Evolutionary conservation across 768 basidiomycete genomes (phyloP).

Genomic region (Ramaria sp.): DNA sequence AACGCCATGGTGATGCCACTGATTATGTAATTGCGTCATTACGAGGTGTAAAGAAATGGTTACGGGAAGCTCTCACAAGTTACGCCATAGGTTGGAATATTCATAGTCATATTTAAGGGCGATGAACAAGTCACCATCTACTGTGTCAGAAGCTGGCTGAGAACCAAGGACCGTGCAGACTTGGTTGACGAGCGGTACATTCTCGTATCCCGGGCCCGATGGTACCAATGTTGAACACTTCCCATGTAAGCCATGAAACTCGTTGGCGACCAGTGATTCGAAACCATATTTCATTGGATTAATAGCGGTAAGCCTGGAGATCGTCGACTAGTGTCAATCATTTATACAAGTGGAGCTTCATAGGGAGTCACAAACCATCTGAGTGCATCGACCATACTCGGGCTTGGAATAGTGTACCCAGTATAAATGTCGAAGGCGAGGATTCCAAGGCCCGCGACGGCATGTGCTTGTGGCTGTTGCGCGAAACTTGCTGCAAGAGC

Average conservation of each 20-base stretch:
- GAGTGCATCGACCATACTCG: conserved; percentile 57
- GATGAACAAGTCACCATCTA: conserved; percentile 48
- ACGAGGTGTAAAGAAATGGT: background rate
- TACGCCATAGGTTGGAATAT: conserved; percentile 38
- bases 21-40: background rate
- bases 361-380: conserved; percentile 43
- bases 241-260: conserved; percentile 64
- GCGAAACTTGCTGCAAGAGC: conserved; percentile 53
- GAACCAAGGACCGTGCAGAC: conserved; percentile 71
- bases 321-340: conserved; percentile 17
- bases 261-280: conserved; percentile 67
- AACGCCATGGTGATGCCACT: conserved; percentile 59
- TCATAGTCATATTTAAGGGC: conserved; percentile 30
- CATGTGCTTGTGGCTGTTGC: conserved; percentile 49
- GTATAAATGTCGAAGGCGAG: conserved; percentile 46
- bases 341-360: conserved; percentile 19
- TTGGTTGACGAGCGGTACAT: conserved; percentile 50
- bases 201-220: conserved; percentile 50
- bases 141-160: conserved; percentile 37
- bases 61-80: conserved; percentile 22
- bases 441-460: conserved; percentile 41
- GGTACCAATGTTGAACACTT: conserved; percentile 49
- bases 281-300: conserved; percentile 66
- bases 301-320: conserved; percentile 24
- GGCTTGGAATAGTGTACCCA: conserved; percentile 49